Evolutionary conservation across 1,284 basidiomycete genomes (phyloP).

Genomic region (Mycosarcoma mackinlayi): DNA sequence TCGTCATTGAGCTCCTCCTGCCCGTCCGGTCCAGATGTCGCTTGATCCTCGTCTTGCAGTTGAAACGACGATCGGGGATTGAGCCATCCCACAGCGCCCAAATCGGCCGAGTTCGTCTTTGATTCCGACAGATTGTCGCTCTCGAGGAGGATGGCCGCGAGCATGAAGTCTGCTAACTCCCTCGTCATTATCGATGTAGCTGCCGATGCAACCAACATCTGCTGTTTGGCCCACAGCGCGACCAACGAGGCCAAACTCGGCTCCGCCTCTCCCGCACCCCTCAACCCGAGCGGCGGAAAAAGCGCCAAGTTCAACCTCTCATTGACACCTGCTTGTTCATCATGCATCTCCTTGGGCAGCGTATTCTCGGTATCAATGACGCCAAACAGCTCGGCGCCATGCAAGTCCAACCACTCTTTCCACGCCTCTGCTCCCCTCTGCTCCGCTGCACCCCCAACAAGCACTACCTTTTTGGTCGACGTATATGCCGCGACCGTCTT

Average conservation of each 20-base stretch:
- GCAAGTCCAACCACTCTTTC: slow-evolving; percentile 40
- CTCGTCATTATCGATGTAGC: slow-evolving; percentile 10
- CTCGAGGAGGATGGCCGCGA: slow-evolving; percentile 38
- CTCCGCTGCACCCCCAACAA: slow-evolving; percentile 28
- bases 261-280: slow-evolving; percentile 27
- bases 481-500: slow-evolving; percentile 37
- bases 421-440: slow-evolving; percentile 19
- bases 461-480: slow-evolving; percentile 35
- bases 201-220: slow-evolving; percentile 1
- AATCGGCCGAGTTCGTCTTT: slow-evolving; percentile 39
- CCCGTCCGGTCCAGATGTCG: not conserved
- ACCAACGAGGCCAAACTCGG: slow-evolving; percentile 38
- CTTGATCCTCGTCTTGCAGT: slow-evolving; percentile 26
- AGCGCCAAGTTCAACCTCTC: slow-evolving; percentile 32
- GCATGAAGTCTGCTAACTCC: slow-evolving; percentile 35
- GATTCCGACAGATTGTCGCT: slow-evolving; percentile 39
- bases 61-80: slow-evolving; percentile 34
- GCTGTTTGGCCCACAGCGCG: slow-evolving; percentile 37
- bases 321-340: slow-evolving; percentile 24
- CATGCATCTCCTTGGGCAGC: slow-evolving; percentile 30
- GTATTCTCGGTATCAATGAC: slow-evolving; percentile 38
- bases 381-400: slow-evolving; percentile 41
- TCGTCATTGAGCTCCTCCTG: slow-evolving; percentile 31
- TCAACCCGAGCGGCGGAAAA: slow-evolving; percentile 22
- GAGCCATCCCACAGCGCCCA: slow-evolving; percentile 50